Base-by-base conservation (phyloP, 208 protist genomes). In the Leishmania aethiopica region DNA sequence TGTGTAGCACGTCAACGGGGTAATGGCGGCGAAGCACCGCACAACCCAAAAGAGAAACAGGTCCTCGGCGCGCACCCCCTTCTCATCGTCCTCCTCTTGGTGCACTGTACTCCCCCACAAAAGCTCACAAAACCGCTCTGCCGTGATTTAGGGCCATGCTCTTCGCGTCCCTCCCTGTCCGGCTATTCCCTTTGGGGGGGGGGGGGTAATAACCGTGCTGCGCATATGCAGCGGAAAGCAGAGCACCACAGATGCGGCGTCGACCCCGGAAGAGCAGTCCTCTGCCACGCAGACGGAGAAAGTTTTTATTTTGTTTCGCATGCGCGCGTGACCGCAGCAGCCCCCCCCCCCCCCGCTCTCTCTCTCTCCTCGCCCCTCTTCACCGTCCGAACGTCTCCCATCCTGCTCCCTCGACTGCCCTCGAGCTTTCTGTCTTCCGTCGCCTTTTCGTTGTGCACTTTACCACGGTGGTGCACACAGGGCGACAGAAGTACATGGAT, bases 401-500 rank as follows among this genome's bases (percentile, higher is more conserved):
- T 51, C 22, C 8, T 49, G 45, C 8, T 17, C 42, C 17, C 28
- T 51, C 69, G 1, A 73, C 69, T 49, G 45, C 28, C 25, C 45
- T 22, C 28, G 19, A n/a, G 19, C n/a, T n/a, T 70, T 53, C 22
- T 19, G 35, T 53, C 53, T n/a, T 79, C n/a, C 60, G 10, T 40
- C 42, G 25, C 51, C 19, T 53, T 71, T 82, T 3, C 42, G n/a
- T 37, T 25, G 28, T 79, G 77, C 75, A 76, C 22, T 78, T 40
- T 28, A 8, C 37, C 11, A 55, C 75, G 1, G 70, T 80, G 66
- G 75, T 35, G 19, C 55, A 37, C 45, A 59, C 47, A 40, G 28
- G 47, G 11, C 32, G 4, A 40, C n/a, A 57, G 7, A 57, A 42
- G 47, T 32, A 10, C 15, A 75, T 45, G 79, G 71, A 84, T 8